Percentiles rank a stretch among this genome's conserved stretches.
phyloP scores from a whole-genome alignment of 169 alveolate species.

The Plasmodium yoelii region DNA sequence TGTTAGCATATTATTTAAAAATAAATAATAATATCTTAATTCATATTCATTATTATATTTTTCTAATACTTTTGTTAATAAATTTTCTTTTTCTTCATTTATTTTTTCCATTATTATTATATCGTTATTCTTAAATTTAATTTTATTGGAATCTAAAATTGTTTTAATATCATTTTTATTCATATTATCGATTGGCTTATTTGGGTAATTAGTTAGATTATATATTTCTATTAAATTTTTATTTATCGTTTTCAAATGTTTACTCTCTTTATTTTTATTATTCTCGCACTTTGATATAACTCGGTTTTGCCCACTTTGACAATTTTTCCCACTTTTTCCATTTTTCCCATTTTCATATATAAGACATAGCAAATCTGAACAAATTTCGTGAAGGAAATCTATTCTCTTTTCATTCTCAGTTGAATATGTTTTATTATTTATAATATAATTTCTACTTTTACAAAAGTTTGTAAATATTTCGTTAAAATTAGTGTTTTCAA shows the following conservation, averaged over 20 bases:
- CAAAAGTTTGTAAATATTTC: slow-evolving; percentile 23
- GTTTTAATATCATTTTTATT: slow-evolving; percentile 15
- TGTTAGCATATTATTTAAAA: slow-evolving; percentile 44
- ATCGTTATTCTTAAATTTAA: slow-evolving; percentile 27
- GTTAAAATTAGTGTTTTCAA: slow-evolving; percentile 17
- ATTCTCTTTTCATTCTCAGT: slow-evolving; percentile 40
- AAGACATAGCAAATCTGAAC: slow-evolving; percentile 40
- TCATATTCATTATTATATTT: slow-evolving; percentile 48
- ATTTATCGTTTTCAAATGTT: slow-evolving; percentile 4
- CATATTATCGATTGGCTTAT: not conserved
- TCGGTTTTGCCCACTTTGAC: too few relatives aligned
- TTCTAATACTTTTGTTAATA: slow-evolving; percentile 19
- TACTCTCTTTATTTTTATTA: not conserved
- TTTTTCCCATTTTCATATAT: not conserved
- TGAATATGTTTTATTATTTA: slow-evolving; percentile 24
- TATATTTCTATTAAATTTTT: slow-evolving; percentile 14
- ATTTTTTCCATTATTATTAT: slow-evolving; percentile 23
- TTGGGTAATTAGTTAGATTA: not conserved
- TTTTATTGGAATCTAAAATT: slow-evolving; percentile 6
- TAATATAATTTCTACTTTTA: slow-evolving; percentile 24
- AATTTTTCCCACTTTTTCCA: too few relatives aligned
- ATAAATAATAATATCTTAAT: slow-evolving; percentile 48
- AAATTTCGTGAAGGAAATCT: slow-evolving; percentile 53
- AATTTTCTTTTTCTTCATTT: slow-evolving; percentile 23
- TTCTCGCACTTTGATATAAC: slow-evolving; percentile 1